Evolutionary conservation across 164 flowering plant species (phyloP).

Genomic region (Magnolia officinalis): DNA sequence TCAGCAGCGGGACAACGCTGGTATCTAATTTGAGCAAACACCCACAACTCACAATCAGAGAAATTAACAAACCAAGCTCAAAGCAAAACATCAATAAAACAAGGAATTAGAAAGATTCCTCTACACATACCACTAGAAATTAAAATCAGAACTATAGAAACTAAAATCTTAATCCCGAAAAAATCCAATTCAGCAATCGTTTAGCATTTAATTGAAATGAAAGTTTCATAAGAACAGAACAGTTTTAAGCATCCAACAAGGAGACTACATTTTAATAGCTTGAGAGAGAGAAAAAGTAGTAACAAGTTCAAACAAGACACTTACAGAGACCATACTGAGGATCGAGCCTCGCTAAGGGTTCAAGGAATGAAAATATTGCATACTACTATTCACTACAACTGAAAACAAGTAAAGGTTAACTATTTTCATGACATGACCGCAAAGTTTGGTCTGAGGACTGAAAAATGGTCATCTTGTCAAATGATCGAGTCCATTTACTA

Average conservation of each 20-base stretch:
- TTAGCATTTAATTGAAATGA: background rate
- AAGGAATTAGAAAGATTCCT: background rate
- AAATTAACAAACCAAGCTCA: background rate
- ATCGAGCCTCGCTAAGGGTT: constrained; percentile 55
- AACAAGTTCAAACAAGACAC: constrained; percentile 18
- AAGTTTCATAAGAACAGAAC: background rate
- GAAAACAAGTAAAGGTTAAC: too few species aligned
- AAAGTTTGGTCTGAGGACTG: too few species aligned
- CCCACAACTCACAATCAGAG: constrained; percentile 2
- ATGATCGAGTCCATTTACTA: too few species aligned
- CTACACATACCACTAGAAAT: too few species aligned
- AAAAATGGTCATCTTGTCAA: too few species aligned
- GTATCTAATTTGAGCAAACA: constrained; percentile 23
- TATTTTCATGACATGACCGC: too few species aligned
- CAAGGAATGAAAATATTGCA: too few species aligned
- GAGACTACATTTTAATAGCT: too few species aligned
- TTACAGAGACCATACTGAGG: constrained; percentile 91
- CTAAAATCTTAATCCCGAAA: background rate
- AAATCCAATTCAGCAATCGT: too few species aligned
- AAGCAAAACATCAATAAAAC: background rate
- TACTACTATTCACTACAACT: too few species aligned
- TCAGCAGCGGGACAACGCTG: too few species aligned
- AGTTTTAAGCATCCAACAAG: background rate
- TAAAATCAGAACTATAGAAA: background rate
- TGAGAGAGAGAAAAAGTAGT: too few species aligned